Base-by-base conservation (phyloP, 306 rosid species). In the Malus domestica region DNA sequence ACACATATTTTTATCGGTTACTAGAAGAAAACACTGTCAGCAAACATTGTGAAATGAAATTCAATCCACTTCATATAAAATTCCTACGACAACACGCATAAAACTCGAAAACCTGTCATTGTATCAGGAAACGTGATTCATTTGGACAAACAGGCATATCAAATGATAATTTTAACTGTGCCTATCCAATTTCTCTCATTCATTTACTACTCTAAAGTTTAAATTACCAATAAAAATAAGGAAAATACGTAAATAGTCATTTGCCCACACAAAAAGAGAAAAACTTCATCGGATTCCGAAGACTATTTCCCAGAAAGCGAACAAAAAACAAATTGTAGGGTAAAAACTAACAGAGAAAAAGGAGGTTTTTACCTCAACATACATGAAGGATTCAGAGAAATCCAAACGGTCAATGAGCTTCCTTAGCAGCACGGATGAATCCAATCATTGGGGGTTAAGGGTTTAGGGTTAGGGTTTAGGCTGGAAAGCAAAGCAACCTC, bases 351-450 rank as follows among this genome's bases (percentile, higher is more conserved):
- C 6, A 59, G 70, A 62, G 40, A 27, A 12, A 73, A 23, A 0
- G 18, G 13, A 59, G 46, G 30, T 18, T 15, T 18, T 3, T 73
- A 73, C 77, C 69, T 73, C 69, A 60, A 73, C 77, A 73, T 60
- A 74, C 59, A 74, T 59, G 57, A 38, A 73, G 27, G 55, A 59
- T 30, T 22, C 32, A 9, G 38, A 73, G 76, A 73, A 58, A 73
- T 42, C 20, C 7, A 54, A n/a, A 62, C 33, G 5, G n/a, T 55
- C 49, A 32, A 71, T n/a, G 23, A n/a, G 40, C 70, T 2, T 38
- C 7, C 12, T 33, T 64, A 32, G 12, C 45, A 33, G 69, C 33
- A 8, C 40, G 40, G 69, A 35, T 18, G 69, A 8, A 23, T 23
- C 64, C 64, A 23, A 59, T 23, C 4, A 57, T 20, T 7, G 62